Evolutionary conservation across 495 filamentous ascomycete genomes (phyloP).

Genomic region (Peziza echinospora): DNA sequence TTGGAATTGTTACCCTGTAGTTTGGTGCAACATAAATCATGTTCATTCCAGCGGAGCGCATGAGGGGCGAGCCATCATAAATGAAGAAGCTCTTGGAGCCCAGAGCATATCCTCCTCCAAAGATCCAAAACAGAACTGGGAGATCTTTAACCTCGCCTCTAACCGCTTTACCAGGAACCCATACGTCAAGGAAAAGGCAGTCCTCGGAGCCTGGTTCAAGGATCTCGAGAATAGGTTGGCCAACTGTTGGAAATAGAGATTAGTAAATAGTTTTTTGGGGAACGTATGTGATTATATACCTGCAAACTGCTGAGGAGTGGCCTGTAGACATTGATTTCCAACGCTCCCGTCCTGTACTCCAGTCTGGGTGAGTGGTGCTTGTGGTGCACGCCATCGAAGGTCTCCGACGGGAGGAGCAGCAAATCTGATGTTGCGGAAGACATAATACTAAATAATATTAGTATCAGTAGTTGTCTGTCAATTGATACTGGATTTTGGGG

Average conservation of each 20-base stretch:
- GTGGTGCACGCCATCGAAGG: conserved; percentile 34
- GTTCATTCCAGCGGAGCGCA: conserved; percentile 23
- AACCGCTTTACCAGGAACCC: conserved; percentile 23
- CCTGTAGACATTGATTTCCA: conserved; percentile 27
- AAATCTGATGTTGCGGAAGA: conserved; percentile 36
- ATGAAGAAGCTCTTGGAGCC: conserved; percentile 14
- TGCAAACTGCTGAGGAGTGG: conserved; percentile 20
- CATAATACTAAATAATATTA: conserved; percentile 22
- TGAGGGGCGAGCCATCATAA: conserved; percentile 20
- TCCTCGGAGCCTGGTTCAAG: conserved; percentile 18
- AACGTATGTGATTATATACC: too few relatives aligned
- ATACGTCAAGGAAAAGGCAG: conserved; percentile 26
- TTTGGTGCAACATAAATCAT: conserved; percentile 27
- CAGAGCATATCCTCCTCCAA: conserved; percentile 17
- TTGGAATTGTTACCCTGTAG: conserved; percentile 20
- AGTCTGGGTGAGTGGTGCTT: conserved; percentile 25
- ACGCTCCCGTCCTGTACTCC: conserved; percentile 30
- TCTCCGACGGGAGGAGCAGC: conserved; percentile 32
- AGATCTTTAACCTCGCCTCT: conserved; percentile 17
- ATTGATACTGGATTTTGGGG: not conserved
- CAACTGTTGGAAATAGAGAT: too few relatives aligned
- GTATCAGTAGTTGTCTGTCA: not conserved
- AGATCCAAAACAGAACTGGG: conserved; percentile 16
- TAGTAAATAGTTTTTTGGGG: too few relatives aligned
- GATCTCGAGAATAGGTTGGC: conserved; percentile 10